Evolutionary conservation across 176 grass and related monocot genomes (phyloP), one percentile per base, ranked within the genome.

Genomic region (Aegilops tauschii): DNA sequence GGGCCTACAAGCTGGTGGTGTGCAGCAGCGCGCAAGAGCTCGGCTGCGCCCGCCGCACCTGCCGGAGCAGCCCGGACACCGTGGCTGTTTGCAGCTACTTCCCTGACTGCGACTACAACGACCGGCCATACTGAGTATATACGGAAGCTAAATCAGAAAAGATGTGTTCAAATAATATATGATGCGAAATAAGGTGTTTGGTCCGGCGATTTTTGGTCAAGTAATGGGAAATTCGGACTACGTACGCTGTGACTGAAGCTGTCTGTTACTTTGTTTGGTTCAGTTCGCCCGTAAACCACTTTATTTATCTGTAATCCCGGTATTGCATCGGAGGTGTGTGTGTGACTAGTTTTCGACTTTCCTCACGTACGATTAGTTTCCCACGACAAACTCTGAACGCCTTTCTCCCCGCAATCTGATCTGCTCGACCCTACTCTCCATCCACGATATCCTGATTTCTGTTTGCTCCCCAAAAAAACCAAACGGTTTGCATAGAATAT

Each of bases 1-100:
- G 17, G 34, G 4, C 11, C 17, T 86, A 86, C 47, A 44, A 0
- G 37, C 37, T 28, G 69, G 39, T 84, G 25, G 82, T 84, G 56
- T 31, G 37, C 36, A 61, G 29, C 21, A 61, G 5, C 5, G 30
- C 54, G 16, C 56, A n/a, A 16, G 35, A 83, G 23, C 52, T 84
- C 27, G 82, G 82, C 27, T 84, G 82, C 56, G 56, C 17, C 29
- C 69, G 70, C 21, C 44, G 27, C 23, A 23, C 27, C 3, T 87
- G 89, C 79, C 35, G 30, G 52, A 18, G 32, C 17, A 25, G 37
- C 12, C 7, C 11, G 12, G 71, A 59, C 71, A 63, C 74, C 35
- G 8, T 90, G 8, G 73, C 56, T 6, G 73, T 90, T 62, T 88
- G 87, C 83, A 74, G 81, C 30, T 92, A 89, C 59, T 89, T 83